A percentile compares a stretch with the other conserved stretches of the same genome.
phyloP scores from a whole-genome alignment of 2,329 filamentous ascomycete genomes.

The Pseudopithomyces maydicus region DNA sequence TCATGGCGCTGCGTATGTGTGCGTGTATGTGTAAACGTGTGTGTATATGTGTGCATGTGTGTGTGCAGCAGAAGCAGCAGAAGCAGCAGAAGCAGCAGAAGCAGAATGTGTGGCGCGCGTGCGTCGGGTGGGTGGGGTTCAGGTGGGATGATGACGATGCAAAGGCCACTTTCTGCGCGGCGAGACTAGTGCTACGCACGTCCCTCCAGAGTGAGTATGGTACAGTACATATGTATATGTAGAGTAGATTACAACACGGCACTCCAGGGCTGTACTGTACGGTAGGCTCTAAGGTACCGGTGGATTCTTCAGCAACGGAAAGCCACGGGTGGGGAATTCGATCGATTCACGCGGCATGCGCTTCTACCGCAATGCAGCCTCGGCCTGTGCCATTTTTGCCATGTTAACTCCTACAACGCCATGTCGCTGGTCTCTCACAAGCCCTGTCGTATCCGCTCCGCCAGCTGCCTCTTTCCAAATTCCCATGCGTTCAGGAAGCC shows the following conservation, averaged over 20 bases:
- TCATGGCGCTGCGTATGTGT: constrained; percentile 58
- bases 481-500: constrained; percentile 93
- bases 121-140: constrained; percentile 32
- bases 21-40: no score
- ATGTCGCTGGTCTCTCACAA: constrained; percentile 27
- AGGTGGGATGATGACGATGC: constrained; percentile 36
- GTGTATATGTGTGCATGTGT: no score
- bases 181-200: constrained; percentile 16
- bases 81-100: no score
- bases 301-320: no score
- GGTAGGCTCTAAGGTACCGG: no score
- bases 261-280: background rate
- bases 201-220: constrained; percentile 5
- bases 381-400: constrained; percentile 25
- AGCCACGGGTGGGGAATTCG: constrained; percentile 6
- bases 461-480: constrained; percentile 88
- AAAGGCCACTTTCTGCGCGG: constrained; percentile 20
- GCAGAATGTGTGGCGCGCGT: constrained; percentile 22
- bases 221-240: background rate
- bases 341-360: constrained; percentile 4
- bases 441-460: constrained; percentile 87
- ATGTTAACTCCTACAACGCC: constrained; percentile 40
- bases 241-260: no score
- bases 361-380: constrained; percentile 12
- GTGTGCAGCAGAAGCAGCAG: no score